Base-by-base conservation (phyloP, 208 protist species). In the Leishmania aethiopica region DNA sequence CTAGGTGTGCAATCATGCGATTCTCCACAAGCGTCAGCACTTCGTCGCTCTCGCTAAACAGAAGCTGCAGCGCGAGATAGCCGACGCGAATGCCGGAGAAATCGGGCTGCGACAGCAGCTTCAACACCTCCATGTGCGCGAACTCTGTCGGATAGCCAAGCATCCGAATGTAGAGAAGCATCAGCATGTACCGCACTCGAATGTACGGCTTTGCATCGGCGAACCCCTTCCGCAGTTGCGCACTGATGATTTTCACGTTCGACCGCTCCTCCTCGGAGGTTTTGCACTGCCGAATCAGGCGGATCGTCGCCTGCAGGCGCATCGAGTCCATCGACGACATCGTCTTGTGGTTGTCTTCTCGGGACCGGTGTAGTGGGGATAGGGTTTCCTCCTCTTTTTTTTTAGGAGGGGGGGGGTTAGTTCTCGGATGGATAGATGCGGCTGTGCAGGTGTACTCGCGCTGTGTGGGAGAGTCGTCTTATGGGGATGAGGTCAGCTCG, bases 81-180 rank as follows among this genome's bases (percentile, higher is more conserved):
- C 99, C 99, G 49, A 99, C 97, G 37, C 99, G 94, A 89, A 99
- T 99, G 32, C 99, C 99, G 3, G 95, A 96, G 83, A 99, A 99
- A 64, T 99, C 98, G 3, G 80, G 66, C 51, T 97, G 97, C 15
- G 98, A 95, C 11, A 99, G 87, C 13, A 99, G 94, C 37, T 99
- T 98, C 28, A 99, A 89, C 64, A 99, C 99, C 89, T 99, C 99
- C 84, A 99, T 98, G 88, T 99, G 98, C 1, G 99, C 99, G 93
- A 99, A 99, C 88, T 99, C 99, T 5, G 99, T 95, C 6, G 99
- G 97, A 88, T 99, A 99, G 28, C 99, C 99, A 1, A 99, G 91
- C 92, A 99, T 99, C 81, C 97, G 98, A 78, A 99, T 99, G 91
- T 99, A 99, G 1, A 99, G 88, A 47, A 99, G 93, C 89, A 99